A percentile compares a stretch with the other conserved stretches of the same genome.
Conservation (phyloP, 257 asterid genomes). For the Ajuga chamaepitys region DNA sequence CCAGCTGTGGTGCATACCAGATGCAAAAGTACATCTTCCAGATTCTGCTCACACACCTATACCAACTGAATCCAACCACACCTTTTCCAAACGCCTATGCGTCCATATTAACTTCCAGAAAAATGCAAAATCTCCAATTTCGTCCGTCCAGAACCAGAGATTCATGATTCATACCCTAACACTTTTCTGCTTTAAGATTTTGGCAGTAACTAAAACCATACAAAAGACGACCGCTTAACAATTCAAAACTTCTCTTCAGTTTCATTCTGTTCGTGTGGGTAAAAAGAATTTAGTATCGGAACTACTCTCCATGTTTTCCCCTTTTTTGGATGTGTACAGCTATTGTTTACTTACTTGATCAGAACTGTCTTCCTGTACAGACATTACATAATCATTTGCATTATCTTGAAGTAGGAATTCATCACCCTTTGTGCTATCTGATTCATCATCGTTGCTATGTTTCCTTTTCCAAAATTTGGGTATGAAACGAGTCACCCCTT, state of each 20-base stretch:
- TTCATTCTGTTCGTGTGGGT: conserved; percentile 10
- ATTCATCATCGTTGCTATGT: conserved; percentile 33
- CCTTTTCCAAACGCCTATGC: neutral
- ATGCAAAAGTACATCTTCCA: neutral
- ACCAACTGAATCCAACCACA: neutral
- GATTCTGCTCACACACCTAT: neutral
- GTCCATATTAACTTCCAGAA: neutral
- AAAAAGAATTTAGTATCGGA: conserved; percentile 8
- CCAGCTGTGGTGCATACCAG: no score
- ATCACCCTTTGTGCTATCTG: conserved; percentile 26
- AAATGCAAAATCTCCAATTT: neutral
- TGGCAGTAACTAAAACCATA: neutral
- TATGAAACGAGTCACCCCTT: conserved; percentile 43
- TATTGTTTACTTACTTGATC: conserved; percentile 35
- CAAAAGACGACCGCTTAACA: neutral
- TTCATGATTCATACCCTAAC: neutral
- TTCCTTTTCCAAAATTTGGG: conserved; percentile 73
- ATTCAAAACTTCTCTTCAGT: conserved; percentile 15
- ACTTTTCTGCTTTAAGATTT: conserved; percentile 1
- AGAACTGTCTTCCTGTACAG: conserved; percentile 46
- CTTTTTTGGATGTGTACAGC: neutral
- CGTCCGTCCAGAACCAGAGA: neutral
- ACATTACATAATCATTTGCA: conserved; percentile 36
- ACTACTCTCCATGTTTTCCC: conserved; percentile 6
- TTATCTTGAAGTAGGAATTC: conserved; percentile 27